Evolutionary conservation across 1,284 basidiomycete genomes (phyloP).

Genomic region (Boletus sp.): DNA sequence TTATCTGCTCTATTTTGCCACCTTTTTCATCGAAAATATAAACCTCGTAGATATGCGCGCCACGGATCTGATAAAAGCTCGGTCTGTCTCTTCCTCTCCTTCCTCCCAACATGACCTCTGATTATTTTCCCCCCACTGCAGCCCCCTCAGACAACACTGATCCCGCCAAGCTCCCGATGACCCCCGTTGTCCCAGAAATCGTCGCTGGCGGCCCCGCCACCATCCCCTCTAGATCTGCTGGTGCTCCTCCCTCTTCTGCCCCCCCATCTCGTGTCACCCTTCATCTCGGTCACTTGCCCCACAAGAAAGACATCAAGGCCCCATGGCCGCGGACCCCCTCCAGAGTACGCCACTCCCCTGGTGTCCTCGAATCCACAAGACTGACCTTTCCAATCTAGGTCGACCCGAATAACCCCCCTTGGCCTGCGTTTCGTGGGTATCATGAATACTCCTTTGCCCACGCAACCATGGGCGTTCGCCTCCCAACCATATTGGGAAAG

Average conservation of each 20-base stretch:
- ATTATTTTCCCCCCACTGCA: conserved; percentile 29
- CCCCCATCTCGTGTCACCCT: conserved; percentile 59
- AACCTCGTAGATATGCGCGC: conserved; percentile 9
- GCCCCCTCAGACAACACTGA: conserved; percentile 13
- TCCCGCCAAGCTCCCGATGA: conserved; percentile 7
- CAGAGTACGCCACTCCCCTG: conserved; percentile 38
- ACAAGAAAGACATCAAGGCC: conserved; percentile 63
- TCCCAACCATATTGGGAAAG: conserved; percentile 95
- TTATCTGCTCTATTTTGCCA: conserved; percentile 5
- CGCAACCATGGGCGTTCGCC: conserved; percentile 89
- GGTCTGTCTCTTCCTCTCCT: background rate
- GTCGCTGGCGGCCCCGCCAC: background rate
- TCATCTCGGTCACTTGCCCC: conserved; percentile 66
- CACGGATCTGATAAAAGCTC: conserved; percentile 18
- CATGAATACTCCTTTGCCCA: conserved; percentile 95
- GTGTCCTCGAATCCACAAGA: background rate
- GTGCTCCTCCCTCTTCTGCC: conserved; percentile 30
- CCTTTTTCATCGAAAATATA: conserved; percentile 26
- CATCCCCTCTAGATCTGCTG: conserved; percentile 4
- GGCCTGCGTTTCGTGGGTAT: conserved; percentile 93
- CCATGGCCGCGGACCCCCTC: conserved; percentile 72
- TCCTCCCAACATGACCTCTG: conserved; percentile 21
- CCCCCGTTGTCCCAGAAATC: background rate
- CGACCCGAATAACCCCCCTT: conserved; percentile 93
- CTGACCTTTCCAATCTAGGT: conserved; percentile 40